Evolutionary conservation across 148 eudicot genomes (phyloP), one percentile per base, ranked within the genome.

Genomic region (Mesembryanthemum crystallinum): DNA sequence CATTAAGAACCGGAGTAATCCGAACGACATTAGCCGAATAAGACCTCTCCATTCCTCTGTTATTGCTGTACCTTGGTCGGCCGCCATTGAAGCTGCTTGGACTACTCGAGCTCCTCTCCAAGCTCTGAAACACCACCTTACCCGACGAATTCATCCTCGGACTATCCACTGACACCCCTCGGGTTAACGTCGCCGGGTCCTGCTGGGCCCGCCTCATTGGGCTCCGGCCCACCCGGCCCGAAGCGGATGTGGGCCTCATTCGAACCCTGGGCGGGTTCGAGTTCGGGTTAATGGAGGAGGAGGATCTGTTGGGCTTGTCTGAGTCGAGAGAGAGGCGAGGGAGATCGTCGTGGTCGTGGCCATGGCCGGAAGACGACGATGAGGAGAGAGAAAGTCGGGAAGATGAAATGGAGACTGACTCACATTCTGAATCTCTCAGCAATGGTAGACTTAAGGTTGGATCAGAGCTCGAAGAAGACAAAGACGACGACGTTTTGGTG

Each of bases 91-190:
- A 84, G 73, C 85, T 89, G 72, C 97, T 88, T 13, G 98, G 98
- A 35, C 97, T 89, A 64, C 98, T 94, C 1, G 96, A 89, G 69
- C 97, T 92, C 63, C 94, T 77, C 76, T 90, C 96, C 33, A 94
- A 73, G 14, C 90, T 79, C 63, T 90, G 87, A 30, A 92, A 90
- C 67, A 94, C 93, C 1, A 94, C 87, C 72, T 86, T 88, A 3
- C 98, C 98, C 0, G 93, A 92, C 0, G 97, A 83, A 74, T 90
- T 92, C 91, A 94, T 94, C 14, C 98, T 79, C 1, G 97, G 98
- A 59, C 98, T 94, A 21, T 94, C 98, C 0, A 87, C 82, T 3
- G 97, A 89, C 1, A 83, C 73, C 3, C 87, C 88, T 1, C 89
- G 80, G 4, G 77, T 28, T 12, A 74, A 63, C 1, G 63, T 28